Percentiles rank a stretch among this genome's conserved stretches.
These are phyloP conservation scores for Diaporthe nobilis DNA, from an alignment of 2,329 filamentous ascomycete genomes.

Conservation along the genomic window DNA sequence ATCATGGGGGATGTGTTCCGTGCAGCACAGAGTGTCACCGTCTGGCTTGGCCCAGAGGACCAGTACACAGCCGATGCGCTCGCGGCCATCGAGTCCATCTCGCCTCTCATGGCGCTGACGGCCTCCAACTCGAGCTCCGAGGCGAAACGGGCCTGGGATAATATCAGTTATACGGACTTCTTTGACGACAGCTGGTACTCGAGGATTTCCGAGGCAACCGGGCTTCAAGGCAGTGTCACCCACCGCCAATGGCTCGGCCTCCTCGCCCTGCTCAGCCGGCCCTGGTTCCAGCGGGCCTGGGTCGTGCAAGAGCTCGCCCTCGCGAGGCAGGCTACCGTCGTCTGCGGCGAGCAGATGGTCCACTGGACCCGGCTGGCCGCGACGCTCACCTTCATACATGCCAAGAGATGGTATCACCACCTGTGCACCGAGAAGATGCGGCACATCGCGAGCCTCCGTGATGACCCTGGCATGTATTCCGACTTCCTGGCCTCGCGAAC, in stretches of 20 bases:
- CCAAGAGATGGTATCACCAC: slow-evolving; percentile 40
- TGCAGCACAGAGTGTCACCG: background rate
- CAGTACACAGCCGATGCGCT: background rate
- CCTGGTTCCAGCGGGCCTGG: slow-evolving; percentile 35
- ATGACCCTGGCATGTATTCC: background rate
- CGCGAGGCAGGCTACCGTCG: slow-evolving; percentile 14
- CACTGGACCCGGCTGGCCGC: slow-evolving; percentile 29
- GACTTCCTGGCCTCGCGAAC: slow-evolving; percentile 34
- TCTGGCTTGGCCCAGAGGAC: slow-evolving; percentile 24
- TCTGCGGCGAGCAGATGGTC: slow-evolving; percentile 32
- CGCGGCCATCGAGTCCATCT: background rate
- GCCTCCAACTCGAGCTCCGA: background rate
- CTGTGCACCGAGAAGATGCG: slow-evolving; percentile 39
- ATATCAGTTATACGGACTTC: slow-evolving; percentile 13
- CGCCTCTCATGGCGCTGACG: slow-evolving; percentile 6
- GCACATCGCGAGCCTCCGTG: slow-evolving; percentile 5
- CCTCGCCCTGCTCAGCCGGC: slow-evolving; percentile 25
- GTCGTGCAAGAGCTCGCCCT: slow-evolving; percentile 32
- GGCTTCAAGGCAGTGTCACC: background rate
- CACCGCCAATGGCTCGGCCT: slow-evolving; percentile 25
- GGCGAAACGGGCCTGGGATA: background rate
- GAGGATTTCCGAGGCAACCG: background rate
- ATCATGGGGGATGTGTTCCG: slow-evolving; percentile 39
- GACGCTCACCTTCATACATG: slow-evolving; percentile 28
- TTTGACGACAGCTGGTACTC: slow-evolving; percentile 13